These are phyloP conservation scores for Hymenoscyphus repandus DNA, from an alignment of 2,329 filamentous ascomycete species.

Conservation along the genomic window DNA sequence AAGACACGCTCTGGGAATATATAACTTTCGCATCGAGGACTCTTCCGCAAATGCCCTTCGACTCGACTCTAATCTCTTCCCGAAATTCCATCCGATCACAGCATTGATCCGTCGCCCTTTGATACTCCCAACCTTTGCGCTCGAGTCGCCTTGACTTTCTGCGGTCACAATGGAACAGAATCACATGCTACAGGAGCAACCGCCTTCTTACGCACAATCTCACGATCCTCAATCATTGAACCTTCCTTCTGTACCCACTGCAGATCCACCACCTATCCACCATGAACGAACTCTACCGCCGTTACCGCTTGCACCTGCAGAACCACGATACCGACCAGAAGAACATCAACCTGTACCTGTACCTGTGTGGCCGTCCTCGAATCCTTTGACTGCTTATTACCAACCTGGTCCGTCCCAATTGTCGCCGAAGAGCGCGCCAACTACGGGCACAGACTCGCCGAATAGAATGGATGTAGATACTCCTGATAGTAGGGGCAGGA, in stretches of 20 bases:
- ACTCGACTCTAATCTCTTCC: constrained; percentile 1
- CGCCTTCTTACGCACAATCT: constrained; percentile 29
- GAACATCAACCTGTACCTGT: too few species aligned
- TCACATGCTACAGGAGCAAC: constrained; percentile 29
- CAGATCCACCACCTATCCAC: constrained; percentile 25
- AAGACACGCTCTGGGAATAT: neutral
- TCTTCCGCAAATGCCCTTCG: constrained; percentile 11
- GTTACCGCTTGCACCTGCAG: constrained; percentile 22
- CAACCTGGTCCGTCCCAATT: constrained; percentile 28
- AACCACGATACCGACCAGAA: constrained; percentile 21
- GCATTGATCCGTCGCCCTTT: neutral
- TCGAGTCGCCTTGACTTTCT: constrained; percentile 16
- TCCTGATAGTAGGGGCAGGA: constrained; percentile 23
- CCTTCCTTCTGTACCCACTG: constrained; percentile 26
- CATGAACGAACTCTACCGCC: constrained; percentile 30
- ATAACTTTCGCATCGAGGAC: constrained; percentile 8
- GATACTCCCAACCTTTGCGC: constrained; percentile 1
- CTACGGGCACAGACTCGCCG: constrained; percentile 21
- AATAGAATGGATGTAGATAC: constrained; percentile 29
- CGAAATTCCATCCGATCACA: neutral
- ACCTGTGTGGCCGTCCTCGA: constrained; percentile 30
- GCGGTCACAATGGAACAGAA: constrained; percentile 26
- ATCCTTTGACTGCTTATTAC: constrained; percentile 31
- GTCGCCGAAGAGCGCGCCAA: constrained; percentile 23
- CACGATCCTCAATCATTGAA: constrained; percentile 27